A percentile compares a stretch with the other conserved stretches of the same genome.
phyloP scores from a whole-genome alignment of 2,329 filamentous ascomycete species.

The Sclerotinia borealis region DNA sequence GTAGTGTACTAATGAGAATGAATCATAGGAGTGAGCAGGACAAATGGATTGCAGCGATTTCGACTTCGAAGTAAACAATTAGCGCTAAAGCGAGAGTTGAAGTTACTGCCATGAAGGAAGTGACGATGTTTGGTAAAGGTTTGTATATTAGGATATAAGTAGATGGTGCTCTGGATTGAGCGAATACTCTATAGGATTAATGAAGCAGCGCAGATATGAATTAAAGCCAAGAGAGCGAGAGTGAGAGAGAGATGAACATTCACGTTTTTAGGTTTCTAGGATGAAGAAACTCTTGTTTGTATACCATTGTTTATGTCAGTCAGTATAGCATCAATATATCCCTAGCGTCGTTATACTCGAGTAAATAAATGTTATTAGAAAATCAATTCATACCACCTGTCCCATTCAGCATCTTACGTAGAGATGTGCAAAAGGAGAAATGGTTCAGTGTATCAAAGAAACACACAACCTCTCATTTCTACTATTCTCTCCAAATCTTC shows the following conservation, averaged over 20 bases:
- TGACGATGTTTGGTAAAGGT: not conserved
- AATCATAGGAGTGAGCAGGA: conserved; percentile 63
- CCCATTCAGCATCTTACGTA: not conserved
- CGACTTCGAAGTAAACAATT: conserved; percentile 4
- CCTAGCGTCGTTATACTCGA: not conserved
- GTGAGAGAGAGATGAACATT: too few species aligned
- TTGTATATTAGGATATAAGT: not conserved
- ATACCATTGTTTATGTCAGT: not conserved
- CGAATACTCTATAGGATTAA: not conserved
- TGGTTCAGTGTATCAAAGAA: not conserved
- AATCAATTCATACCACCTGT: not conserved
- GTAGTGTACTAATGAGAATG: conserved; percentile 6
- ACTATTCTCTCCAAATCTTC: not conserved
- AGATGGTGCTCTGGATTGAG: not conserved
- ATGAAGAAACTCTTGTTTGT: not conserved
- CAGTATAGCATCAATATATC: not conserved
- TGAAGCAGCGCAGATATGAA: not conserved
- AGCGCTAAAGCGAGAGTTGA: too few species aligned
- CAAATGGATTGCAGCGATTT: conserved; percentile 75
- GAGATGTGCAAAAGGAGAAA: not conserved
- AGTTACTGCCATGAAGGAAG: not conserved
- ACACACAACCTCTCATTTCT: not conserved
- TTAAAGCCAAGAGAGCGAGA: not conserved
- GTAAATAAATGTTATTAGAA: not conserved
- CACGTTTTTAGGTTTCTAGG: not conserved